Evolutionary conservation across 78 protist genomes (phyloP).

Genomic region (Corallochytrium limacisporum): DNA sequence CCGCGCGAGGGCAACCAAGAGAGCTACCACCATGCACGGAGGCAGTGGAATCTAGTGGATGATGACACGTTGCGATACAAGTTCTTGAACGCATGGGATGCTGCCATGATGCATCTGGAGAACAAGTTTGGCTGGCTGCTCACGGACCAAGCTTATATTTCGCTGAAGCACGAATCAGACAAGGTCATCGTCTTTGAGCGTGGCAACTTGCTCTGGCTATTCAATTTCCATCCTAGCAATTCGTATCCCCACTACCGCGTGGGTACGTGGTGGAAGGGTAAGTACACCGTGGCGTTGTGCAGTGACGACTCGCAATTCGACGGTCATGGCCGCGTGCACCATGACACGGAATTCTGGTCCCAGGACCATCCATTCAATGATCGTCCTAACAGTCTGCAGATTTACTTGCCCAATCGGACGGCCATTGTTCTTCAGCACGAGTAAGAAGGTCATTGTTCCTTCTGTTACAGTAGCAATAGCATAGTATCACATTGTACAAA

Average conservation of each 20-base stretch:
- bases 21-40: constrained; percentile 55
- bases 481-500: too few species aligned
- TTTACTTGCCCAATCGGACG: constrained; percentile 43
- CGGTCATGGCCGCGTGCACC: background rate
- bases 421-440: constrained; percentile 5
- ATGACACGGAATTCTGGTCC: background rate
- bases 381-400: constrained; percentile 13
- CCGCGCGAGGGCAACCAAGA: constrained; percentile 83
- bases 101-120: constrained; percentile 23
- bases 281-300: background rate
- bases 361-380: constrained; percentile 25
- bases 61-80: constrained; percentile 44
- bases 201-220: constrained; percentile 43
- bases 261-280: constrained; percentile 1
- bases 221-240: constrained; percentile 64
- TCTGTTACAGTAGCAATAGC: too few species aligned
- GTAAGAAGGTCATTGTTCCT: background rate
- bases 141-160: constrained; percentile 27
- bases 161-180: constrained; percentile 57
- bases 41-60: constrained; percentile 59
- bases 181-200: constrained; percentile 65
- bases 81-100: constrained; percentile 7
- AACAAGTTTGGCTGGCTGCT: constrained; percentile 27
- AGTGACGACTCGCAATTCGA: background rate
- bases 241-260: constrained; percentile 51